Evolutionary conservation across 1,284 basidiomycete species (phyloP).

Genomic region (Trichosporon sp.): DNA sequence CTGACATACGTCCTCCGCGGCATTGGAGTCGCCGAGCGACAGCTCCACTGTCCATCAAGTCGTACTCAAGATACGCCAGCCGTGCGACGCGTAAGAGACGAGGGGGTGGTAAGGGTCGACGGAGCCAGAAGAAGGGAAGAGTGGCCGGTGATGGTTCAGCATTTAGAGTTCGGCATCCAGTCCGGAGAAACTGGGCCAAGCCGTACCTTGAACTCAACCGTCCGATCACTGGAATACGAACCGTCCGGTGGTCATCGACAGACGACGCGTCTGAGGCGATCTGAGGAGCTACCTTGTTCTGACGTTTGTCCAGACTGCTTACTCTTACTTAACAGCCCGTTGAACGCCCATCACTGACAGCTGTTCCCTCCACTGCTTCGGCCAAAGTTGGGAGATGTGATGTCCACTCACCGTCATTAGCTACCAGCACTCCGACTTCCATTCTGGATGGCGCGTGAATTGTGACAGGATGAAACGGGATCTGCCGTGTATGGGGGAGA

Average conservation of each 20-base stretch:
- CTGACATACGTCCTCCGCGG: background rate
- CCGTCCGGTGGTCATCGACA: background rate
- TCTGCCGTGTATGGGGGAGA: background rate
- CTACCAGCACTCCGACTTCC: conserved; percentile 8
- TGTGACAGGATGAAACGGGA: conserved; percentile 9
- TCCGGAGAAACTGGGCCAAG: conserved; percentile 5
- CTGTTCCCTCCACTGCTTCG: background rate
- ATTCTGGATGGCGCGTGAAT: background rate
- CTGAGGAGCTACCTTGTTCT: background rate
- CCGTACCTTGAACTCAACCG: conserved; percentile 5
- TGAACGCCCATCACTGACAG: too few species aligned
- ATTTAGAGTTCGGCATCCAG: conserved; percentile 6
- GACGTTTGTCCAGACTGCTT: background rate
- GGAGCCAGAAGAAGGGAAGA: background rate
- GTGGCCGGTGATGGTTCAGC: background rate
- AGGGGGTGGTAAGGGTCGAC: background rate
- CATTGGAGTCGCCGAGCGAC: too few species aligned
- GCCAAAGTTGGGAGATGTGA: background rate
- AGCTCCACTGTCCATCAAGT: too few species aligned
- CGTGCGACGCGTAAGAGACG: background rate
- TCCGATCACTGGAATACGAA: conserved; percentile 7
- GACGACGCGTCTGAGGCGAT: background rate
- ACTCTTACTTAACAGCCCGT: background rate
- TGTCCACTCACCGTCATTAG: conserved; percentile 8
- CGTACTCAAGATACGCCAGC: too few species aligned